phyloP scores from a whole-genome alignment of 2,329 filamentous ascomycete species.

The Escovopsis sp. region DNA sequence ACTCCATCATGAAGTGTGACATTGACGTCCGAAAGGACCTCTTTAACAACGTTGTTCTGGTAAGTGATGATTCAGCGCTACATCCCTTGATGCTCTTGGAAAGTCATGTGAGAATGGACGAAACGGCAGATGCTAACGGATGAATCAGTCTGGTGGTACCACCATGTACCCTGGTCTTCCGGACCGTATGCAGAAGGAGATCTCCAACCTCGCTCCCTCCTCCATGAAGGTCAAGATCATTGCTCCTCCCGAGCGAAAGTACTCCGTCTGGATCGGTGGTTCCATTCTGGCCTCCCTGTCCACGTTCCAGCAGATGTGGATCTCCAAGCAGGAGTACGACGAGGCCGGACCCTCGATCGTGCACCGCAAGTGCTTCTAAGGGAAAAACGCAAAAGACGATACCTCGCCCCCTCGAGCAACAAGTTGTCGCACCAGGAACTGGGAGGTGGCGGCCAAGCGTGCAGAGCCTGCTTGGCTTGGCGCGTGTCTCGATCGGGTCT shows the following conservation, averaged over 20 bases:
- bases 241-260: slow-evolving; percentile 98
- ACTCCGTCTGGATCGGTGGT: slow-evolving; percentile 99
- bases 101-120: too few relatives aligned
- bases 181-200: slow-evolving; percentile 99
- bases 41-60: slow-evolving; percentile 99
- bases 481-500: slow-evolving; percentile 35
- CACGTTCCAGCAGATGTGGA: slow-evolving; percentile 99
- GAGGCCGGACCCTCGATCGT: slow-evolving; percentile 98
- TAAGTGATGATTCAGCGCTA: slow-evolving; percentile 34
- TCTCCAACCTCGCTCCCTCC: slow-evolving; percentile 95
- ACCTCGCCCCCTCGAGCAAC: slow-evolving; percentile 18
- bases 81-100: too few relatives aligned
- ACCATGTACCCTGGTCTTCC: slow-evolving; percentile 99
- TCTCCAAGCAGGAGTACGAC: slow-evolving; percentile 99
- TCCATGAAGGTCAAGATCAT: slow-evolving; percentile 99
- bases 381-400: slow-evolving; percentile 16
- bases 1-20: slow-evolving; percentile 99
- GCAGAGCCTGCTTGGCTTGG: slow-evolving; percentile 28
- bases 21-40: slow-evolving; percentile 99
- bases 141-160: slow-evolving; percentile 86
- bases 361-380: slow-evolving; percentile 99
- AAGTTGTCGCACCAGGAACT: slow-evolving; percentile 25
- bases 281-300: slow-evolving; percentile 98
- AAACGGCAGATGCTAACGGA: background rate
- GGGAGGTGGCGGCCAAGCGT: slow-evolving; percentile 29